Evolutionary conservation across 225 moss, liverwort and hornwort species (phyloP), one percentile per base, ranked within the genome.

Genomic region (Marchantia polymorpha): DNA sequence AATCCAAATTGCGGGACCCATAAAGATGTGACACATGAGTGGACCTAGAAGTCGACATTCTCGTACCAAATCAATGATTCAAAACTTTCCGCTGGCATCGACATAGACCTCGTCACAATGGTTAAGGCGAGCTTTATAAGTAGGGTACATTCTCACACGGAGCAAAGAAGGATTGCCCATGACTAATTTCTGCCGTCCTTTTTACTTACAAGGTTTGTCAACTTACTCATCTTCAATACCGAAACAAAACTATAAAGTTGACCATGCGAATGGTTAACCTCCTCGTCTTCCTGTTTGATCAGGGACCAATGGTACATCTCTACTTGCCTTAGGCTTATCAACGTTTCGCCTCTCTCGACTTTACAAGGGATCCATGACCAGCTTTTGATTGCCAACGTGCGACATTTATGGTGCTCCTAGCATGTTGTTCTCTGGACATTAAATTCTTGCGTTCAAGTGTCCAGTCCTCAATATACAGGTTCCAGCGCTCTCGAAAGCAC

Each of bases 191-290:
- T 58, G 19, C 22, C 39, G 8, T 20, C 3, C 54, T 39, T 39
- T 75, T 39, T 75, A 59, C 30, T 58, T 59, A 59, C 75, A 75
- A 53, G 27, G 53, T 74, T 12, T 54, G 10, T 74, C 55, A 53
- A n/a, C 53, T 29, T 27, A 25, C 53, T 53, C n/a, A n/a, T 73
- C 53, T 10, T 30, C 58, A 6, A 75, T n/a, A 19, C 56, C 56
- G 13, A 56, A 19, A 64, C 29, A 31, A 75, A 27, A 16, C 14
- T 30, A 54, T 22, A 25, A 7, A 75, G 55, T 55, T 29, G 55
- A 58, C 31, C 59, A 20, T 59, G 20, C 58, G 30, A 75, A 39
- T 75, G 75, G 31, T 53, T 30, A 31, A 22, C 22, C 71, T 48
- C 5, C 71, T 71, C 51, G n/a, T n/a, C 22, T 19, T 16, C 17